phyloP scores from a whole-genome alignment of 1,284 basidiomycete species.

The Irpex sp. region DNA sequence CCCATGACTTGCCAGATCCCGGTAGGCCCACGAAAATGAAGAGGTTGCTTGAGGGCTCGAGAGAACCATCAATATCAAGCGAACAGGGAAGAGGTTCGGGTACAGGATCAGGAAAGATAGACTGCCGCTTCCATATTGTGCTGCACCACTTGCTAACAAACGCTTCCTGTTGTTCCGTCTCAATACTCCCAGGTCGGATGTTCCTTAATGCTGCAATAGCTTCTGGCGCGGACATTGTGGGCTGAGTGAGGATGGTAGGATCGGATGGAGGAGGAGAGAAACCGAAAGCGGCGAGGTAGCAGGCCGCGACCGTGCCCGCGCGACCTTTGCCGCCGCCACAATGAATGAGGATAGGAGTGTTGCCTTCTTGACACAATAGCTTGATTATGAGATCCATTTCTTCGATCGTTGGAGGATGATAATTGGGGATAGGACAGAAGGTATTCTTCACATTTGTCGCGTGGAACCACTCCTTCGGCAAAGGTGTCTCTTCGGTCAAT shows the following conservation, averaged over 20 bases:
- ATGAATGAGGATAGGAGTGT: conserved; percentile 49
- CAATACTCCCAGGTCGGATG: conserved; percentile 49
- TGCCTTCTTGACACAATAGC: conserved; percentile 37
- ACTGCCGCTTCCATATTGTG: conserved; percentile 52
- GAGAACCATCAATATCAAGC: conserved; percentile 38
- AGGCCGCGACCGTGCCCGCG: conserved; percentile 56
- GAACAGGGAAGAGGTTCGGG: conserved; percentile 43
- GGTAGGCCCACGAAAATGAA: conserved; percentile 54
- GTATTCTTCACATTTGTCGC: conserved; percentile 42
- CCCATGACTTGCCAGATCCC: conserved; percentile 57
- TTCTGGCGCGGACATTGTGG: conserved; percentile 41
- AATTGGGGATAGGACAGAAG: conserved; percentile 51
- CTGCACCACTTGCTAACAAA: conserved; percentile 54
- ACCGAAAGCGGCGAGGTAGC: conserved; percentile 52
- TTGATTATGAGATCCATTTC: conserved; percentile 53
- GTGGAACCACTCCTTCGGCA: conserved; percentile 42
- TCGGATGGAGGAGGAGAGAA: conserved; percentile 34
- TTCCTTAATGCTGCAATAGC: conserved; percentile 42
- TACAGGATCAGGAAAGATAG: conserved; percentile 40
- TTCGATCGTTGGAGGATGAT: conserved; percentile 47
- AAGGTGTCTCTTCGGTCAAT: conserved; percentile 51
- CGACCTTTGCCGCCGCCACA: conserved; percentile 61
- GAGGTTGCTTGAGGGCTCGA: conserved; percentile 32
- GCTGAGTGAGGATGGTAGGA: conserved; percentile 29
- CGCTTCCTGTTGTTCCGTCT: conserved; percentile 48